Conservation (phyloP, 345 rosid species). For the Citrus glauca region DNA sequence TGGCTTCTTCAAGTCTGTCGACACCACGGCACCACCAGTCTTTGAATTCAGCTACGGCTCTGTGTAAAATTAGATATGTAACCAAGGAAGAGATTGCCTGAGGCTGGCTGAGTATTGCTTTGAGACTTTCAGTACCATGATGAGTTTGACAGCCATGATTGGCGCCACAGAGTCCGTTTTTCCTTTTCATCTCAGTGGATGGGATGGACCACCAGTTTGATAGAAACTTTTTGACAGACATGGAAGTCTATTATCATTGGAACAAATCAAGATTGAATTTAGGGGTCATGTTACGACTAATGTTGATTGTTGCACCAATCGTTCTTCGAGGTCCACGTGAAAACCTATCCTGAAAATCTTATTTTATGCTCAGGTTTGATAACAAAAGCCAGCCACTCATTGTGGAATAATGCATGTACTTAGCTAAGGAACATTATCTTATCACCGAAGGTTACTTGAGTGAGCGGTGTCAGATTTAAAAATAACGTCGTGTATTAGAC, state of each 20-base stretch:
- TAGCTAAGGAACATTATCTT: slow-evolving; percentile 10
- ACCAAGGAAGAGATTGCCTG: neutral
- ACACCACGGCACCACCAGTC: slow-evolving; percentile 31
- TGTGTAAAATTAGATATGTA: neutral
- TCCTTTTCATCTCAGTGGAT: slow-evolving; percentile 5
- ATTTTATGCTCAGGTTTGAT: neutral
- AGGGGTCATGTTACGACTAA: neutral
- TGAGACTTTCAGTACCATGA: neutral
- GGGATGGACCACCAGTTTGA: slow-evolving; percentile 23
- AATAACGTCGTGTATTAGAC: slow-evolving; percentile 11
- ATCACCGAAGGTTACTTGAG: neutral
- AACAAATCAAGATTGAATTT: neutral
- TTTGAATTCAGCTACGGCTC: slow-evolving; percentile 6
- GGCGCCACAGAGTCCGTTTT: neutral
- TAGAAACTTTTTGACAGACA: neutral
- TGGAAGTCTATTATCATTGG: neutral
- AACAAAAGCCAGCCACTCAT: slow-evolving; percentile 28
- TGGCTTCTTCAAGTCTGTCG: slow-evolving; percentile 45
- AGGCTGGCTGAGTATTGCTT: neutral
- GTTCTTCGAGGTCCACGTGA: neutral
- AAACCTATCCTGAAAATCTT: neutral
- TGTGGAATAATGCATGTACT: slow-evolving; percentile 24
- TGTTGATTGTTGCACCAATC: neutral
- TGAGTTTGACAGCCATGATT: slow-evolving; percentile 12
- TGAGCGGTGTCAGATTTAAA: neutral